A percentile compares a stretch with the other conserved stretches of the same genome.
phyloP scores from a whole-genome alignment of 345 rosid genomes.

The Heritiera littoralis region DNA sequence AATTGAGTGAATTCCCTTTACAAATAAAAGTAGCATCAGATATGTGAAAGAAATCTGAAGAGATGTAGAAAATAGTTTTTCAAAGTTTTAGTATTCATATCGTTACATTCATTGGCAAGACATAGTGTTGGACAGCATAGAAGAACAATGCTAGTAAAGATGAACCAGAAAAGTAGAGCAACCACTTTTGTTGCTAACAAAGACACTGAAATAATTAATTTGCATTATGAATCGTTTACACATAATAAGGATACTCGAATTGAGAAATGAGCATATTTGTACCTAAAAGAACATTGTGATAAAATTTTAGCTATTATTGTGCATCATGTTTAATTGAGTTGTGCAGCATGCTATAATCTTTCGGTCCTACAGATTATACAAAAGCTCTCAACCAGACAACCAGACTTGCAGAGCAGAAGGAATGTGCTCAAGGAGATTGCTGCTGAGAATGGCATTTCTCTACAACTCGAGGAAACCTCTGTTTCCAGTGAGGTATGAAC shows the following conservation, averaged over 20 bases:
- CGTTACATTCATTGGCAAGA: neutral
- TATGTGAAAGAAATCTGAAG: neutral
- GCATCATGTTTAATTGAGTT: neutral
- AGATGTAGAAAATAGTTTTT: neutral
- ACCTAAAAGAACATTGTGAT: neutral
- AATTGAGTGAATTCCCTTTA: neutral
- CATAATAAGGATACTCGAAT: neutral
- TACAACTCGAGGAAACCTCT: constrained; percentile 50
- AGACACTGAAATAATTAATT: neutral
- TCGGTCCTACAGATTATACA: constrained; percentile 46
- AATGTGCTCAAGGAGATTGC: constrained; percentile 74
- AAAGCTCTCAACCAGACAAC: constrained; percentile 60
- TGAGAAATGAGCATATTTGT: neutral
- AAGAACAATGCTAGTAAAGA: neutral
- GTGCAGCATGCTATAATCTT: neutral
- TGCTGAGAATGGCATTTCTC: constrained; percentile 51
- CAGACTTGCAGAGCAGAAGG: constrained; percentile 57
- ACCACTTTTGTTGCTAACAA: neutral
- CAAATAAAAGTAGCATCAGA: neutral
- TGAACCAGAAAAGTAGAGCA: neutral
- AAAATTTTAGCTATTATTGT: neutral
- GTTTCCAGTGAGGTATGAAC: constrained; percentile 44
- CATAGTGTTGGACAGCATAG: neutral
- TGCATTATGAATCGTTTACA: neutral
- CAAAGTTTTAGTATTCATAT: neutral